A percentile compares a stretch with the other conserved stretches of the same genome.
Evolutionary conservation across 2,329 filamentous ascomycete genomes (phyloP).

Genomic region (Cercospora zeina): DNA sequence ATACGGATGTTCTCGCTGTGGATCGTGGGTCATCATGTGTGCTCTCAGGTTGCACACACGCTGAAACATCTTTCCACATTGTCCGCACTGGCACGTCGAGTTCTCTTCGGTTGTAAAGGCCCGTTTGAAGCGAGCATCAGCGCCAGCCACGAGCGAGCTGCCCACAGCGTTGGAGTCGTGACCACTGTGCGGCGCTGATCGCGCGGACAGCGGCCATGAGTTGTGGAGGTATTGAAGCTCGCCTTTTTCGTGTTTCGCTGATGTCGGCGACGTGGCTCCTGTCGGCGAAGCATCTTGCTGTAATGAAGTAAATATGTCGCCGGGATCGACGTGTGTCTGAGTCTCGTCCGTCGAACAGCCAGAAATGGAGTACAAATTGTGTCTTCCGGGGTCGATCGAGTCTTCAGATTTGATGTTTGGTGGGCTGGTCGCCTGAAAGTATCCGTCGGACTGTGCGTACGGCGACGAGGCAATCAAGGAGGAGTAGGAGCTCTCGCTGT

Average conservation of each 20-base stretch:
- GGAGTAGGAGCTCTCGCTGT: conserved; percentile 28
- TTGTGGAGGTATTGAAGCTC: neutral
- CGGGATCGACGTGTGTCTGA: conserved; percentile 22
- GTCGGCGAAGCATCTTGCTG: neutral
- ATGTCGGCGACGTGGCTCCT: neutral
- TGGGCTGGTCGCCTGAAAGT: conserved; percentile 19
- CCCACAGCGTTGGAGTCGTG: neutral
- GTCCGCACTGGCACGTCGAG: conserved; percentile 69
- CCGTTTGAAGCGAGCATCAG: conserved; percentile 32
- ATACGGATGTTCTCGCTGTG: conserved; percentile 69
- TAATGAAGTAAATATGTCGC: conserved; percentile 20
- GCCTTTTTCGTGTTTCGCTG: neutral
- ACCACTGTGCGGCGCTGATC: neutral
- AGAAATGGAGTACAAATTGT: conserved; percentile 25
- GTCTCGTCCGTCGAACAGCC: conserved; percentile 7
- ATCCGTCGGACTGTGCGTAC: conserved; percentile 30
- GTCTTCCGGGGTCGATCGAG: conserved; percentile 5
- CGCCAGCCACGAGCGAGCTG: neutral
- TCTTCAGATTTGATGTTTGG: conserved; percentile 34
- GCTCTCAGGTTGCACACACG: conserved; percentile 84
- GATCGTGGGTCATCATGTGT: conserved; percentile 81
- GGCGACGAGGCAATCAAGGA: conserved; percentile 33
- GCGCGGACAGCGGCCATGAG: neutral
- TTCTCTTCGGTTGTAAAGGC: conserved; percentile 58
- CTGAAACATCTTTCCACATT: conserved; percentile 78